Percentiles rank a stretch among this genome's conserved stretches.
phyloP scores from a whole-genome alignment of 208 protist genomes.

The Leishmania martiniquensis region DNA sequence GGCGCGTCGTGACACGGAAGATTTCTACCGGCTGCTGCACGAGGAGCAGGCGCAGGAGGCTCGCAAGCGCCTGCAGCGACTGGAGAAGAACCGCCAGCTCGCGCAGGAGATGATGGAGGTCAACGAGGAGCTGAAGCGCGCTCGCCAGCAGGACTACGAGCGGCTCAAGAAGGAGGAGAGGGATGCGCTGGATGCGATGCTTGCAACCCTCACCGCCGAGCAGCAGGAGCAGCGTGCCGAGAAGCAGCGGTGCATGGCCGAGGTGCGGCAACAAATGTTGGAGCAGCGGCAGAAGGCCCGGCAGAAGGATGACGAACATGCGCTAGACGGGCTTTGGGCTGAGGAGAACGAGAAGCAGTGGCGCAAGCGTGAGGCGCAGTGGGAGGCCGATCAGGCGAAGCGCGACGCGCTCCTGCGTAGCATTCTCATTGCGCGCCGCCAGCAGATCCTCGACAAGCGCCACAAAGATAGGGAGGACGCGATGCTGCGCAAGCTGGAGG shows the following conservation, averaged over 20 bases:
- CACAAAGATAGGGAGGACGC: conserved; percentile 44
- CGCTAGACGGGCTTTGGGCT: conserved; percentile 79
- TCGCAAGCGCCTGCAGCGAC: conserved; percentile 39
- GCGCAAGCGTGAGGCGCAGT: conserved; percentile 78
- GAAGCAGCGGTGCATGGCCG: conserved; percentile 39
- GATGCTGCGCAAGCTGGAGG: conserved; percentile 41
- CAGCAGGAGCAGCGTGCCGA: conserved; percentile 39
- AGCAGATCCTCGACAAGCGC: conserved; percentile 83
- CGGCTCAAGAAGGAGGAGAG: conserved; percentile 66
- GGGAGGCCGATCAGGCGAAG: conserved; percentile 62
- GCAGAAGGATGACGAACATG: conserved; percentile 48
- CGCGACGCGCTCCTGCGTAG: conserved; percentile 68
- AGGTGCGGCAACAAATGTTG: conserved; percentile 44
- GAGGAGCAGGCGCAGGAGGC: conserved; percentile 64
- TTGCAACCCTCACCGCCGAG: conserved; percentile 60
- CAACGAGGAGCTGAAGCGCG: conserved; percentile 69
- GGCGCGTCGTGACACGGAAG: conserved; percentile 49
- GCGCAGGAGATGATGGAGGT: conserved; percentile 73
- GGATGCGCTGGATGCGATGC: conserved; percentile 62
- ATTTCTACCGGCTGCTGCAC: conserved; percentile 74
- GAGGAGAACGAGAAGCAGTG: conserved; percentile 83
- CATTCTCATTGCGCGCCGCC: conserved; percentile 71
- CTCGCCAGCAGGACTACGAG: conserved; percentile 82
- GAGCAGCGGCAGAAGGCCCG: conserved; percentile 67
- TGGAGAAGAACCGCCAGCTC: conserved; percentile 37